Base-by-base conservation (phyloP, 805 yeast species). In the Kluyveromyces dobzhanskii region DNA sequence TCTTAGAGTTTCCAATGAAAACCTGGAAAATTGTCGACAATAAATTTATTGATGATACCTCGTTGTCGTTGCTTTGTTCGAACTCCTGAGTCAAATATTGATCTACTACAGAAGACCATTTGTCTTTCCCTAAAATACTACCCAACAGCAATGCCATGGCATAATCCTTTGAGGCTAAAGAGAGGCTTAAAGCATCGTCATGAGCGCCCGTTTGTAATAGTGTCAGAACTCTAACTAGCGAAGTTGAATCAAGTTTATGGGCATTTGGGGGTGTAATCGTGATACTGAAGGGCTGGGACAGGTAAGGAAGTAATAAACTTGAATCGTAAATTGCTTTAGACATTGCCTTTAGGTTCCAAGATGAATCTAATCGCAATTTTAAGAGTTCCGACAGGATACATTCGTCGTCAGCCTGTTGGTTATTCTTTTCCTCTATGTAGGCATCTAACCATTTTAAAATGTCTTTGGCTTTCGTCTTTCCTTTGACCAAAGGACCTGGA, bases 101-200 rank as follows among this genome's bases (percentile, higher is more conserved):
- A 9, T 77, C 67, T 4, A 80, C 78, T 2, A 80, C 71, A 25
- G 63, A 61, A 4, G 73, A 59, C 73, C 83, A 80, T 28, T 68
- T 66, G 3, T 75, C 78, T 16, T 74, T 72, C 2, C 92, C 81
- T 19, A 76, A 62, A 13, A 85, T 57, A 43, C 79, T 72, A 1
- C 94, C 78, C 36, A 88, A 64, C 23, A 86, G 56, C 39, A 90
- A 60, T 0, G 95, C 82, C 57, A 87, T 66, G 0, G 90, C 78
- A 81, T 85, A 88, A 47, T 85, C 84, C 8, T 76, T 72, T 38
- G 75, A 72, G 1, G 71, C 65, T 14, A 87, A 56, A 1, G 92
- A 78, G 39, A 68, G 63, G 17, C 70, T 66, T 35, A 87, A 59
- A 0, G 95, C 96, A 4, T 68, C 71, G 11, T 73, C 75, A 17